Percentiles rank a stretch among this genome's conserved stretches.
phyloP scores from a whole-genome alignment of 805 yeast species.

The Lipomyces sp. region DNA sequence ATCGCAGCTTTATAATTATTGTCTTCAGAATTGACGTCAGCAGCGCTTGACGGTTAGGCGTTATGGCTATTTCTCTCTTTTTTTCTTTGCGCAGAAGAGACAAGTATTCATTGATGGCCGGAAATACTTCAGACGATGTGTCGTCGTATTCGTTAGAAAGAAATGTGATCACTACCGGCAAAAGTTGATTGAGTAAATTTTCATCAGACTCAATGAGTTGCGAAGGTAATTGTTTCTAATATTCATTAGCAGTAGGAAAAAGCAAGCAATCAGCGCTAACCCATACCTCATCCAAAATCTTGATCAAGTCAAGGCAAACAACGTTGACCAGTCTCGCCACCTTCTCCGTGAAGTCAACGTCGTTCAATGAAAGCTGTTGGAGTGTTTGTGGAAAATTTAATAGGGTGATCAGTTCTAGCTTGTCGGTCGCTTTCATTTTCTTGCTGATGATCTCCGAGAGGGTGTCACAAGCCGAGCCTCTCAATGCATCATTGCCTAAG shows the following conservation, averaged over 20 bases:
- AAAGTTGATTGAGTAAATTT: conserved; percentile 49
- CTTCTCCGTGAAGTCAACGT: conserved; percentile 69
- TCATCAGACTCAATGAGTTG: conserved; percentile 13
- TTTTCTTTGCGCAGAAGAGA: conserved; percentile 52
- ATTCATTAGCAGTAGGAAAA: conserved; percentile 35
- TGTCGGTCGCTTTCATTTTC: conserved; percentile 72
- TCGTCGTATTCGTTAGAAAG: conserved; percentile 86
- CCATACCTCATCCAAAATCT: conserved; percentile 51
- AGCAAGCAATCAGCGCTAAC: conserved; percentile 15
- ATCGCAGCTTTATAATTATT: conserved; percentile 73
- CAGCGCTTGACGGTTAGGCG: conserved; percentile 43
- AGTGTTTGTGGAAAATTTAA: conserved; percentile 60
- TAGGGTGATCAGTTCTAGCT: conserved; percentile 64
- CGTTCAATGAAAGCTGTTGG: conserved; percentile 43
- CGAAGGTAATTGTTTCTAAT: conserved; percentile 34
- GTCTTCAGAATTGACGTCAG: conserved; percentile 63
- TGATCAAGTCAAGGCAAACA: conserved; percentile 72
- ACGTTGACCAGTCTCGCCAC: conserved; percentile 70
- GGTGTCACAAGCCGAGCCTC: conserved; percentile 55
- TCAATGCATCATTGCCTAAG: conserved; percentile 44
- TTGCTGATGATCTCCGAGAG: conserved; percentile 65
- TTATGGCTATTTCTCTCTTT: conserved; percentile 49
- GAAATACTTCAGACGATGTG: conserved; percentile 75
- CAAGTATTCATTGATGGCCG: conserved; percentile 72
- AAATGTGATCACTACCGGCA: conserved; percentile 70